These are phyloP conservation scores for Magnolia officinalis DNA, from an alignment of 164 flowering plant genomes.

Conservation along the genomic window DNA sequence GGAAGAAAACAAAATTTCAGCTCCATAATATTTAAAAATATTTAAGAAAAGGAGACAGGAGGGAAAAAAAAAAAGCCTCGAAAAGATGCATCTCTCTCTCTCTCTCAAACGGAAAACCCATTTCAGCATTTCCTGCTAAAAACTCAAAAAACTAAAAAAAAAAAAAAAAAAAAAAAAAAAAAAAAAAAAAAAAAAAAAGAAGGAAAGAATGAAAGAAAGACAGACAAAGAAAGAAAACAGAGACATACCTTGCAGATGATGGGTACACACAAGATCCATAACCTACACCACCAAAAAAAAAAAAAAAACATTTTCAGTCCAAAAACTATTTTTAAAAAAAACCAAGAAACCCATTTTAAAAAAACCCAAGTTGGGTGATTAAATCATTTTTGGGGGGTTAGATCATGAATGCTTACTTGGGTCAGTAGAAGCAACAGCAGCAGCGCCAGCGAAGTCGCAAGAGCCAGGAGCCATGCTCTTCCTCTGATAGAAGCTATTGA, in stretches of 20 bases:
- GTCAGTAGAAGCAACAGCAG: conserved; percentile 59
- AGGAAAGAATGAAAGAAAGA: no score
- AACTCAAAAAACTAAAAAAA: no score
- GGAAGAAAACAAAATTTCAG: no score
- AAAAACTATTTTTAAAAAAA: not conserved
- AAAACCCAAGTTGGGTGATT: not conserved
- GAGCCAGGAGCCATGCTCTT: conserved; percentile 54
- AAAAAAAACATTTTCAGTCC: not conserved
- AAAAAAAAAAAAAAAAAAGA: no score
- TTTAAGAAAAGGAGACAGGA: no score
- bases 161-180: no score
- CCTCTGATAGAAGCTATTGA: conserved; percentile 69
- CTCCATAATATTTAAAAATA: no score
- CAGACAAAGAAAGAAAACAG: no score
- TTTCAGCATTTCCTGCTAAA: no score
- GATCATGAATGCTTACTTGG: conserved; percentile 47
- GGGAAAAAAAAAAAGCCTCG: no score
- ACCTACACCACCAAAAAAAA: conserved; percentile 33
- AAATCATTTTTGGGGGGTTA: not conserved
- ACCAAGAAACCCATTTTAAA: not conserved
- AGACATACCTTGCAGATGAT: conserved; percentile 55
- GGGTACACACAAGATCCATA: conserved; percentile 90
- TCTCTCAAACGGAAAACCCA: no score
- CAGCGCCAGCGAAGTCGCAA: conserved; percentile 70
- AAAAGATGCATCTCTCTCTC: no score